A percentile compares a stretch with the other conserved stretches of the same genome.
These are phyloP conservation scores for Dryadomyces sulphureus DNA, from an alignment of 2,329 filamentous ascomycete genomes.

Conservation along the genomic window DNA sequence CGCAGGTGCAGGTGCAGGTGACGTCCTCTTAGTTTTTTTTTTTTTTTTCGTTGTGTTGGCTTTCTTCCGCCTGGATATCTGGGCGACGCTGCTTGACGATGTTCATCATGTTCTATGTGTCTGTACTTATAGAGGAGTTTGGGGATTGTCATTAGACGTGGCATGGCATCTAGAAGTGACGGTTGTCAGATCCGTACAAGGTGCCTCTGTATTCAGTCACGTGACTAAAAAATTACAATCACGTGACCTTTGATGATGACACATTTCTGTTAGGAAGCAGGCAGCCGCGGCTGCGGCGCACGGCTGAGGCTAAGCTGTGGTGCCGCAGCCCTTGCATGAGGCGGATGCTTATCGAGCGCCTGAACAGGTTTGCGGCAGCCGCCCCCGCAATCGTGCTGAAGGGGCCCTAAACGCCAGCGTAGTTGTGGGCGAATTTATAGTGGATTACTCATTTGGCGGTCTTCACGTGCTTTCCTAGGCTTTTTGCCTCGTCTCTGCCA, in stretches of 20 bases:
- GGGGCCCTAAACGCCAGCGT: not conserved
- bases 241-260: not conserved
- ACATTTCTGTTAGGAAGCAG: not conserved
- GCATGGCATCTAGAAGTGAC: not conserved
- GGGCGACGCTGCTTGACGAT: too few species aligned
- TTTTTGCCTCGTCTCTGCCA: too few species aligned
- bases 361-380: too few species aligned
- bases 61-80: too few species aligned
- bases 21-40: not conserved
- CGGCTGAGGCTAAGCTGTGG: not conserved
- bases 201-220: too few species aligned
- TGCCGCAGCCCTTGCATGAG: not conserved
- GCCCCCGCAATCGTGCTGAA: too few species aligned
- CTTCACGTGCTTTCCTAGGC: not conserved
- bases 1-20: slow-evolving; percentile 9
- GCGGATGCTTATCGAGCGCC: not conserved
- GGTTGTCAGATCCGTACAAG: too few species aligned
- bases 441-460: not conserved
- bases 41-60: too few species aligned
- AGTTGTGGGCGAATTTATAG: not conserved
- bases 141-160: slow-evolving; percentile 2
- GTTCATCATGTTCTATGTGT: slow-evolving; percentile 1
- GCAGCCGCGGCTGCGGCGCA: not conserved
- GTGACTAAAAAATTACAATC: too few species aligned
- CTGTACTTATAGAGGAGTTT: slow-evolving; percentile 10